A percentile compares a stretch with the other conserved stretches of the same genome.
These are phyloP conservation scores for Fusarium palustre DNA, from an alignment of 2,329 filamentous ascomycete species.

Conservation along the genomic window DNA sequence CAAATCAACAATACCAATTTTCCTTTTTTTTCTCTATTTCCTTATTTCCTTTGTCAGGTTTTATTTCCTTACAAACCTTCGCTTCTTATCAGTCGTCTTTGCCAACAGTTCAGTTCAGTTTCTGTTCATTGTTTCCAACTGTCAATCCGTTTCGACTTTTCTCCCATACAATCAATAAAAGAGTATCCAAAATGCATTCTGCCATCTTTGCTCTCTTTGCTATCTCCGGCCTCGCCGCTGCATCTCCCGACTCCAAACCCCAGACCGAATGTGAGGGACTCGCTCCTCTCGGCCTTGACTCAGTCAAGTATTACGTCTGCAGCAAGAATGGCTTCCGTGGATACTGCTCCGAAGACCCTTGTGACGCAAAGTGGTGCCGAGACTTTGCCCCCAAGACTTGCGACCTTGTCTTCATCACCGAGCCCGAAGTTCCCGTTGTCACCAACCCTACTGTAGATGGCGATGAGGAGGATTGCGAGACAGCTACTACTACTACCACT, in stretches of 20 bases:
- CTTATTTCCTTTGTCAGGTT: slow-evolving; percentile 37
- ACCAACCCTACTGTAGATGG: not conserved
- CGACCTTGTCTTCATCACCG: slow-evolving; percentile 19
- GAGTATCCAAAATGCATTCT: slow-evolving; percentile 34
- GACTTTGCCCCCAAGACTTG: slow-evolving; percentile 27
- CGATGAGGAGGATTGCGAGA: not conserved
- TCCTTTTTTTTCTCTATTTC: slow-evolving; percentile 2
- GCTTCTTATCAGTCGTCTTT: slow-evolving; percentile 28
- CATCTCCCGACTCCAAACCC: slow-evolving; percentile 14
- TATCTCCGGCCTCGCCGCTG: slow-evolving; percentile 21
- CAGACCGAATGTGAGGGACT: slow-evolving; percentile 27
- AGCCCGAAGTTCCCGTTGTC: not conserved
- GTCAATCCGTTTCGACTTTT: slow-evolving; percentile 3
- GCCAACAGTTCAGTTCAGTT: slow-evolving; percentile 17
- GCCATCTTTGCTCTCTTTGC: slow-evolving; percentile 29
- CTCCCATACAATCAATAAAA: not conserved
- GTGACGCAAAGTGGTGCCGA: slow-evolving; percentile 25
- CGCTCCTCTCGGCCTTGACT: slow-evolving; percentile 10
- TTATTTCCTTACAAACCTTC: slow-evolving; percentile 39
- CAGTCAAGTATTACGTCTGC: slow-evolving; percentile 24
- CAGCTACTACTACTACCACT: not conserved
- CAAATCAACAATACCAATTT: slow-evolving; percentile 16
- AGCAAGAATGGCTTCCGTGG: slow-evolving; percentile 30
- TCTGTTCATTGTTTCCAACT: slow-evolving; percentile 3
- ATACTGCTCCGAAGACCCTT: slow-evolving; percentile 26